A percentile compares a stretch with the other conserved stretches of the same genome.
phyloP scores from a whole-genome alignment of 805 yeast species.

The Tetrapisispora fleetii region DNA sequence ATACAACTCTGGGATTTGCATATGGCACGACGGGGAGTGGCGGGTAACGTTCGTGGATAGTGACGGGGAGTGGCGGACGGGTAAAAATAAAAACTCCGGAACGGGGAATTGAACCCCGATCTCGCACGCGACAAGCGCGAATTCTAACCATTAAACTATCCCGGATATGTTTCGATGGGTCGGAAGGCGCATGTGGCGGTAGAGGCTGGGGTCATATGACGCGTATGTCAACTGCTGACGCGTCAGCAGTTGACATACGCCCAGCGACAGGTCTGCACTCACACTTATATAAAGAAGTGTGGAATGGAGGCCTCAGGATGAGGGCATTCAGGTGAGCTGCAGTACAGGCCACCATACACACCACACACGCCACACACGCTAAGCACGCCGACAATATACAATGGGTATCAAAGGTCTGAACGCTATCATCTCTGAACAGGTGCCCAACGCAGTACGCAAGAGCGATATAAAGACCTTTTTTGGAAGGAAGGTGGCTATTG shows the following conservation, averaged over 20 bases:
- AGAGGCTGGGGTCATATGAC: too few relatives aligned
- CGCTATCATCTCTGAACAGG: constrained; percentile 79
- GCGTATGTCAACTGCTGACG: too few relatives aligned
- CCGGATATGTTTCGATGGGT: background rate
- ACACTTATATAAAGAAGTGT: too few relatives aligned
- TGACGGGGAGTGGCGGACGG: background rate
- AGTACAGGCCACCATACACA: too few relatives aligned
- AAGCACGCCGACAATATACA: background rate
- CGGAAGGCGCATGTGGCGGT: too few relatives aligned
- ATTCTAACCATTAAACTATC: constrained; percentile 6
- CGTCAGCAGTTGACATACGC: too few relatives aligned
- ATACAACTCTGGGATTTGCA: too few relatives aligned
- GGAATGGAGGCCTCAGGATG: too few relatives aligned
- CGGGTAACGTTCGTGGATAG: background rate
- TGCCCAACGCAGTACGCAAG: constrained; percentile 69
- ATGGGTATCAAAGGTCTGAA: constrained; percentile 72
- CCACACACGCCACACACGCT: background rate
- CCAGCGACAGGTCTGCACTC: too few relatives aligned
- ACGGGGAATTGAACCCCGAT: constrained; percentile 7
- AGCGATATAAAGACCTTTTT: constrained; percentile 76
- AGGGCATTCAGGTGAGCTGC: too few relatives aligned
- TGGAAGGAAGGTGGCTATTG: constrained; percentile 94
- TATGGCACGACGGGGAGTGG: too few relatives aligned
- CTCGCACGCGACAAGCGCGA: constrained; percentile 6
- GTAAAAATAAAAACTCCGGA: constrained; percentile 3